These are phyloP conservation scores for Copromyces sp. DNA, from an alignment of 495 filamentous ascomycete species.

Conservation along the genomic window DNA sequence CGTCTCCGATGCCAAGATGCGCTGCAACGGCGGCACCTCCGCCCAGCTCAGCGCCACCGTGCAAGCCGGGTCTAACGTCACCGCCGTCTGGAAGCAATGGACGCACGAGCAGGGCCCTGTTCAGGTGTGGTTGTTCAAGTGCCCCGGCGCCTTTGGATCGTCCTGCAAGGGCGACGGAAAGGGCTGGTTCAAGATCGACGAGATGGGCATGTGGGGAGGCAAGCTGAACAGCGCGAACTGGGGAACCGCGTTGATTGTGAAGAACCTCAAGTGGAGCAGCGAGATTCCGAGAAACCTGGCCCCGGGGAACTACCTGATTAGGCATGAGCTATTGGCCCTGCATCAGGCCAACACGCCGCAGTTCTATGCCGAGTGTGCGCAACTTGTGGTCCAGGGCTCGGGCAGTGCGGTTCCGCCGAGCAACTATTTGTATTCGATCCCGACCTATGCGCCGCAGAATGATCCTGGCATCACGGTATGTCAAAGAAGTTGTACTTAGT, in stretches of 20 bases:
- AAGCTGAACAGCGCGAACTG: constrained; percentile 38
- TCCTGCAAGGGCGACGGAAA: constrained; percentile 26
- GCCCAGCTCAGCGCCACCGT: constrained; percentile 26
- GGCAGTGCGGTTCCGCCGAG: constrained; percentile 22
- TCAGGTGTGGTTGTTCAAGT: constrained; percentile 37
- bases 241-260: constrained; percentile 38
- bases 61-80: constrained; percentile 36
- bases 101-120: constrained; percentile 39
- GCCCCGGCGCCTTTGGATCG: constrained; percentile 21
- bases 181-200: constrained; percentile 43
- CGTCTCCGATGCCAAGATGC: constrained; percentile 29
- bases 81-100: constrained; percentile 42
- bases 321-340: constrained; percentile 31
- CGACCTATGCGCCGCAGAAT: constrained; percentile 36
- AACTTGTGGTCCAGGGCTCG: constrained; percentile 29
- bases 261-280: constrained; percentile 40
- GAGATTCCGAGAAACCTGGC: constrained; percentile 25
- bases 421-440: constrained; percentile 32
- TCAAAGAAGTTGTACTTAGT: background rate
- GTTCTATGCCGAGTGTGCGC: constrained; percentile 36
- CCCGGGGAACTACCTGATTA: constrained; percentile 30
- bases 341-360: constrained; percentile 32
- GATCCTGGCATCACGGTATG: constrained; percentile 40
- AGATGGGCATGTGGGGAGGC: constrained; percentile 30
- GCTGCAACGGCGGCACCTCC: constrained; percentile 36